Evolutionary conservation across 495 filamentous ascomycete genomes (phyloP).

Genomic region (Xylaria bambusicola): DNA sequence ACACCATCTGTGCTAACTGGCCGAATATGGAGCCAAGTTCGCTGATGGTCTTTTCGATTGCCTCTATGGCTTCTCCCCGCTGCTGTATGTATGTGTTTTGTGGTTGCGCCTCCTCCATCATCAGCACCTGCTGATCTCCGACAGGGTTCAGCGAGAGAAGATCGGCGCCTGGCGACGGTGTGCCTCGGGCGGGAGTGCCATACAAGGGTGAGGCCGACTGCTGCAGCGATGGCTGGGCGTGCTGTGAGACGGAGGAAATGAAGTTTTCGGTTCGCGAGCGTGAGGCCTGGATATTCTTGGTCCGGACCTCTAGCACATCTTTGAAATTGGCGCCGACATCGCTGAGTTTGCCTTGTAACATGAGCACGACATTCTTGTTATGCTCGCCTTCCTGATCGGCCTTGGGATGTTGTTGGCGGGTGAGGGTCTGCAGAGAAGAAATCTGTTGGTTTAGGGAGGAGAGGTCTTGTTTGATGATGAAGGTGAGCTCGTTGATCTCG

Average conservation of each 20-base stretch:
- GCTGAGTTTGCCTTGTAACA: conserved; percentile 92
- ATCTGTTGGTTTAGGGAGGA: conserved; percentile 88
- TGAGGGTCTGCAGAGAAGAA: conserved; percentile 71
- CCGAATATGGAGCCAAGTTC: conserved; percentile 96
- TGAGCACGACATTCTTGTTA: conserved; percentile 93
- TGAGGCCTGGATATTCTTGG: conserved; percentile 97
- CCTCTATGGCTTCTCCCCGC: conserved; percentile 92
- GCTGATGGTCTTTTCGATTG: conserved; percentile 91
- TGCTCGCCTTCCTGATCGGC: conserved; percentile 90
- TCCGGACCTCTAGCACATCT: conserved; percentile 93
- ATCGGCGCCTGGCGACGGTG: conserved; percentile 62
- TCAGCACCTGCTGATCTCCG: conserved; percentile 82
- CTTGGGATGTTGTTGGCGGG: conserved; percentile 68
- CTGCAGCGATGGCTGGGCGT: conserved; percentile 57
- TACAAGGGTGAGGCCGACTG: conserved; percentile 83
- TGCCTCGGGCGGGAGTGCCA: conserved; percentile 68
- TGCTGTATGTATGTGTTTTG: conserved; percentile 89
- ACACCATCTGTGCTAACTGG: conserved; percentile 95
- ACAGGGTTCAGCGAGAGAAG: conserved; percentile 84
- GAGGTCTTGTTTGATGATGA: conserved; percentile 89
- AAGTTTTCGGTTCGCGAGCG: conserved; percentile 93
- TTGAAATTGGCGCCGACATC: conserved; percentile 95
- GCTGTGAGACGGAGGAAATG: conserved; percentile 82
- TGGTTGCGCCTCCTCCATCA: conserved; percentile 91
- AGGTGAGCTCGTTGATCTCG: conserved; percentile 95